Conservation (phyloP, 345 rosid genomes). For the Reutealis trisperma region DNA sequence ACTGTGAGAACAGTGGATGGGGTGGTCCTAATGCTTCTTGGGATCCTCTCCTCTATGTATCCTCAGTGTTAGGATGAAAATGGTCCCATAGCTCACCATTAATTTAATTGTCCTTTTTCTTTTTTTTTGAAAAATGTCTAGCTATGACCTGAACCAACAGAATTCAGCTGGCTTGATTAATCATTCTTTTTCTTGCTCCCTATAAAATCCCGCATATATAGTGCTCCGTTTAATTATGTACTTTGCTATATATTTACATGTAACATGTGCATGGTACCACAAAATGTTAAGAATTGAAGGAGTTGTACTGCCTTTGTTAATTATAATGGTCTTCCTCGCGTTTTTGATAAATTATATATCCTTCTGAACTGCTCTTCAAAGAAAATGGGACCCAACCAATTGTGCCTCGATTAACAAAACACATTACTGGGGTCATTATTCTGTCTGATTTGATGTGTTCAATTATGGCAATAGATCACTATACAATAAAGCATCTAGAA, state of each 20-base stretch:
- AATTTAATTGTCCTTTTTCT: background rate
- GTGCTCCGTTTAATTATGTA: background rate
- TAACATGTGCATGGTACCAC: background rate
- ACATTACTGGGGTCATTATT: no score
- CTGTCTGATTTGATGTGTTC: no score
- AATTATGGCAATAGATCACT: no score
- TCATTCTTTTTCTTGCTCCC: conserved; percentile 17
- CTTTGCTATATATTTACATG: background rate
- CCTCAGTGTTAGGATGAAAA: conserved; percentile 39
- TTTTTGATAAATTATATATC: no score
- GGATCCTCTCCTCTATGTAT: conserved; percentile 48
- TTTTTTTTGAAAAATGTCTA: no score
- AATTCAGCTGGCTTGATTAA: conserved; percentile 1
- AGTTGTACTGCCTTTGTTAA: background rate
- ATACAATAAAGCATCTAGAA: no score
- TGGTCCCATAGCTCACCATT: background rate
- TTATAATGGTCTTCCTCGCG: background rate
- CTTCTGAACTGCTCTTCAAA: no score
- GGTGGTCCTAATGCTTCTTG: conserved; percentile 25
- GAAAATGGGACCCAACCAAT: no score
- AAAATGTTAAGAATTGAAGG: background rate
- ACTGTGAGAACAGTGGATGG: conserved; percentile 32
- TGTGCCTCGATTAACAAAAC: no score
- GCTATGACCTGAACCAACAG: background rate
- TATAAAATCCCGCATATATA: background rate